These are phyloP conservation scores for Phaeotremella skinneri DNA, from an alignment of 768 basidiomycete species.

Conservation along the genomic window DNA sequence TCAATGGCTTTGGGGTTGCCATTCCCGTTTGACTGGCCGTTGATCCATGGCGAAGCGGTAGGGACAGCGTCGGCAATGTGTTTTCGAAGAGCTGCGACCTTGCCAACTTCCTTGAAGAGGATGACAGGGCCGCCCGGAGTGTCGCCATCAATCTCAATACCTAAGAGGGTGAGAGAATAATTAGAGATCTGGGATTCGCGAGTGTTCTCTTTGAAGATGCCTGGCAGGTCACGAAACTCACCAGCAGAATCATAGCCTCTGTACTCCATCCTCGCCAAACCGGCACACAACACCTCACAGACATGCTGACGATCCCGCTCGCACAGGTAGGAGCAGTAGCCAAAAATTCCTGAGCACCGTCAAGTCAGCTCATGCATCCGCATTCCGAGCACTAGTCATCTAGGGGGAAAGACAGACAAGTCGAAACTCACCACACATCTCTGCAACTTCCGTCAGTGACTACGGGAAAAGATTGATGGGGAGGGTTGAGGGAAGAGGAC, in stretches of 20 bases:
- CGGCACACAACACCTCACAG: constrained; percentile 83
- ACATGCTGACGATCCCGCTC: constrained; percentile 93
- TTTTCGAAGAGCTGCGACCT: constrained; percentile 88
- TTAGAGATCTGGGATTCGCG: background rate
- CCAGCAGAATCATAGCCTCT: constrained; percentile 94
- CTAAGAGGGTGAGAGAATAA: constrained; percentile 21
- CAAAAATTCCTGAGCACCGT: constrained; percentile 71
- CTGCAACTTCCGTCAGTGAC: background rate
- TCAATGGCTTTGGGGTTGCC: constrained; percentile 55
- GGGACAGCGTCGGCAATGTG: constrained; percentile 61
- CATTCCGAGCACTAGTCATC: too few relatives aligned
- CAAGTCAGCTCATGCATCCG: too few relatives aligned
- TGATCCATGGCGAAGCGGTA: constrained; percentile 29
- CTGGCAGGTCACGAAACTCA: constrained; percentile 29
- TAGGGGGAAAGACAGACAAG: background rate
- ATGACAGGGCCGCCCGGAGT: constrained; percentile 69
- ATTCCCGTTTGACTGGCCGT: constrained; percentile 16
- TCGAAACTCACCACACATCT: constrained; percentile 18
- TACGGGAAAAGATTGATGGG: background rate
- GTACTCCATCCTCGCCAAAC: constrained; percentile 93
- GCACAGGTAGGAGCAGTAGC: constrained; percentile 88
- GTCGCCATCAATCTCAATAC: constrained; percentile 78
- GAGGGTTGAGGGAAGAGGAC: constrained; percentile 3
- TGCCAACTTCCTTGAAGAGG: constrained; percentile 94
- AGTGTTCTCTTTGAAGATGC: background rate